A percentile compares a stretch with the other conserved stretches of the same genome.
phyloP scores from a whole-genome alignment of 139 green algal species.

The Closterium sp. region DNA sequence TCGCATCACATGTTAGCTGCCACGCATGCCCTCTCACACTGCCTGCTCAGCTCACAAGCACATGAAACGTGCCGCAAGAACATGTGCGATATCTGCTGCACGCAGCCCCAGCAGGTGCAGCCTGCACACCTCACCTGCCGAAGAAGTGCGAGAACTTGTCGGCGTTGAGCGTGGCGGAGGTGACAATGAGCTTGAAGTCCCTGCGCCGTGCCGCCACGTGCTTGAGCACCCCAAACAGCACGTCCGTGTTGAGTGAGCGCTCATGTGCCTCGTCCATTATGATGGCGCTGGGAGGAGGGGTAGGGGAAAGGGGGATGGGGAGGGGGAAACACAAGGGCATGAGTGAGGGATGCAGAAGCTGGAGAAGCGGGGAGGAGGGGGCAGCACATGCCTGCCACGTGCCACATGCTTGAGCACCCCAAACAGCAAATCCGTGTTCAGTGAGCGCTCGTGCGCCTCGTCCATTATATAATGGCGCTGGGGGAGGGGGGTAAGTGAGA shows the following conservation, averaged over 20 bases:
- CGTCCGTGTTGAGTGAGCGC: slow-evolving; percentile 86
- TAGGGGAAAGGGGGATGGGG: too few relatives aligned
- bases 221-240: slow-evolving; percentile 97
- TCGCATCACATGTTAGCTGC: too few relatives aligned
- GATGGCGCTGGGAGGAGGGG: slow-evolving; percentile 37
- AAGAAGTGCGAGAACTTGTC: slow-evolving; percentile 65
- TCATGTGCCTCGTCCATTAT: slow-evolving; percentile 95
- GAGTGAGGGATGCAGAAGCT: too few relatives aligned
- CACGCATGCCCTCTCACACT: too few relatives aligned
- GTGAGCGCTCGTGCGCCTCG: slow-evolving; percentile 89
- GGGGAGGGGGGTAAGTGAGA: neutral
- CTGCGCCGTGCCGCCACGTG: slow-evolving; percentile 75
- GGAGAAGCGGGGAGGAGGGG: too few relatives aligned
- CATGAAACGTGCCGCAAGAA: too few relatives aligned
- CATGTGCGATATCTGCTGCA: too few relatives aligned
- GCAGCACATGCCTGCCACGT: too few relatives aligned
- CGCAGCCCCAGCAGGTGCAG: too few relatives aligned
- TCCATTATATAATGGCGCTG: slow-evolving; percentile 78
- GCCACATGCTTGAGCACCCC: slow-evolving; percentile 84
- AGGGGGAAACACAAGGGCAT: too few relatives aligned
- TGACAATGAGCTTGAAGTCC: slow-evolving; percentile 97
- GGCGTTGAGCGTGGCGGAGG: slow-evolving; percentile 84
- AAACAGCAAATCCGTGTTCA: slow-evolving; percentile 96
- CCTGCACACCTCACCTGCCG: slow-evolving; percentile 22
- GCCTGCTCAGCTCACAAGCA: too few relatives aligned